These are phyloP conservation scores for Aspergillus vadensis DNA, from an alignment of 2,329 filamentous ascomycete species.

Conservation along the genomic window DNA sequence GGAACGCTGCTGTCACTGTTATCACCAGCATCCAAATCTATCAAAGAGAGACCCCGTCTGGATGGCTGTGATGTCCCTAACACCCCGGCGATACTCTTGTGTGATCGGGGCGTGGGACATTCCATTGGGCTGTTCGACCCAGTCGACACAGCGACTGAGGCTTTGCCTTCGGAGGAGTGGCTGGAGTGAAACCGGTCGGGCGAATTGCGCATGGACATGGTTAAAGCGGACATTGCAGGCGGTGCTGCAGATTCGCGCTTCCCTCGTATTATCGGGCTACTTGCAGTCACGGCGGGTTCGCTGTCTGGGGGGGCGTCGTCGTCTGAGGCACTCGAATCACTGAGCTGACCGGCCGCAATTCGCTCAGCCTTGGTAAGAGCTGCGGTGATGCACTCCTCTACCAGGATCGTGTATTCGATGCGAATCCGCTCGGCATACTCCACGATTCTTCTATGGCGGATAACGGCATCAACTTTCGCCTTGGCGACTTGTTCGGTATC, in stretches of 20 bases:
- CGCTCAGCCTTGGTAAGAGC: constrained; percentile 86
- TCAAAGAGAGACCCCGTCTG: constrained; percentile 74
- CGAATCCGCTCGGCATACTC: constrained; percentile 96
- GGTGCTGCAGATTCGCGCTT: constrained; percentile 18
- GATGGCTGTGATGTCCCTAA: constrained; percentile 61
- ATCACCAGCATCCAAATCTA: constrained; percentile 83
- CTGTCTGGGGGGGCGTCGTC: constrained; percentile 53
- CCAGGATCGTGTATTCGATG: constrained; percentile 86
- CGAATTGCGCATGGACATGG: constrained; percentile 57
- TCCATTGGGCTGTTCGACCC: constrained; percentile 88
- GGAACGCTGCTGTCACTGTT: constrained; percentile 81
- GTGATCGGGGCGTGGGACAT: constrained; percentile 86
- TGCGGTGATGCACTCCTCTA: constrained; percentile 93
- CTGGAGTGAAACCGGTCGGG: constrained; percentile 53
- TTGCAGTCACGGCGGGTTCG: constrained; percentile 12
- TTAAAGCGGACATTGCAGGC: constrained; percentile 52
- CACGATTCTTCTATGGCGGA: constrained; percentile 86
- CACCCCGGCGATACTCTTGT: constrained; percentile 62
- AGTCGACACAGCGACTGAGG: constrained; percentile 71
- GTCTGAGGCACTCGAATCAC: constrained; percentile 70
- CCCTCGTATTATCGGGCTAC: constrained; percentile 12
- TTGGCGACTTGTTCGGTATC: constrained; percentile 85
- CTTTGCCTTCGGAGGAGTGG: constrained; percentile 49
- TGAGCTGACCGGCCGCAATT: constrained; percentile 81
- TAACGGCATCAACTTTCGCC: constrained; percentile 88